phyloP scores from a whole-genome alignment of 2,329 filamentous ascomycete genomes.

The Aspergillus novofumigatus region DNA sequence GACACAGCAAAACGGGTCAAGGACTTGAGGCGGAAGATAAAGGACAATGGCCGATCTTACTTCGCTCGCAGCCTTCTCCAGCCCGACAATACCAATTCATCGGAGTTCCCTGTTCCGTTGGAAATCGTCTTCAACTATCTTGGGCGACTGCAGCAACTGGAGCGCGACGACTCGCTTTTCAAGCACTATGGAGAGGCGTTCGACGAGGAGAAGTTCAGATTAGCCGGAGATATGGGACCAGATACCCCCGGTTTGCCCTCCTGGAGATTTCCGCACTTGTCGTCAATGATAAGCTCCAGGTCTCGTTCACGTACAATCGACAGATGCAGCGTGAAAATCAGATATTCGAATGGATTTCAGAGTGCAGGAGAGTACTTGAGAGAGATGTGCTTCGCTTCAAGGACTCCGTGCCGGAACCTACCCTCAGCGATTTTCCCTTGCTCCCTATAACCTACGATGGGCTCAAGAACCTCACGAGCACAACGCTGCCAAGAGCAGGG shows the following conservation, averaged over 20 bases:
- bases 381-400: conserved; percentile 20
- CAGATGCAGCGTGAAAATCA: conserved; percentile 43
- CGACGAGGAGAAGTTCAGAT: conserved; percentile 24
- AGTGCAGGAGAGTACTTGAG: conserved; percentile 37
- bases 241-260: conserved; percentile 44
- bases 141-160: conserved; percentile 41
- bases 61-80: conserved; percentile 31
- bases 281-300: conserved; percentile 42
- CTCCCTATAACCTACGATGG: conserved; percentile 40
- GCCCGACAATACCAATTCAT: conserved; percentile 22
- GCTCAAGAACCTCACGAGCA: conserved; percentile 33
- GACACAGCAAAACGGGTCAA: conserved; percentile 36
- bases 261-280: conserved; percentile 51
- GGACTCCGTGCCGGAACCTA: conserved; percentile 28
- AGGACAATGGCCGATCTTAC: conserved; percentile 30
- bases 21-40: conserved; percentile 34
- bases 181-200: conserved; percentile 35
- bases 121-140: conserved; percentile 42
- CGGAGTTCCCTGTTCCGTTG: conserved; percentile 37
- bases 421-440: conserved; percentile 43
- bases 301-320: conserved; percentile 49
- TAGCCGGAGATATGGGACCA: conserved; percentile 43
- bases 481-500: conserved; percentile 33
- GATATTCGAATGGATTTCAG: conserved; percentile 42
- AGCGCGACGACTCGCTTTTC: conserved; percentile 42